Evolutionary conservation across 192 early-diverging fungal species (phyloP).

Genomic region (Linnemannia schmuckeri): DNA sequence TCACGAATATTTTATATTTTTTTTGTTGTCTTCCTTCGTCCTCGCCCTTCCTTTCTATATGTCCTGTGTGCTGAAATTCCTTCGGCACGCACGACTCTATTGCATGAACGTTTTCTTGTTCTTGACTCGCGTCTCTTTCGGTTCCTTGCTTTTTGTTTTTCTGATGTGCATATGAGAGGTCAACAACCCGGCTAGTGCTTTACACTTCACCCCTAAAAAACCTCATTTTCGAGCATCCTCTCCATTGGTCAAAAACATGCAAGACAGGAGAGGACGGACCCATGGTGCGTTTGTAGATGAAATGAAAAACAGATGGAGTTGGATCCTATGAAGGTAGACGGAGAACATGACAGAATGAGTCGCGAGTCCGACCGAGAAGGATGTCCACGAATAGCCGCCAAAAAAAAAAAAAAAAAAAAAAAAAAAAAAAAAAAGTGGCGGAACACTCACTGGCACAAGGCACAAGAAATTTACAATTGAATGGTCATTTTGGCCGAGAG

Average conservation of each 20-base stretch:
- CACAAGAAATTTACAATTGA: no score
- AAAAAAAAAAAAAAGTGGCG: background rate
- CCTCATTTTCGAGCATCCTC: background rate
- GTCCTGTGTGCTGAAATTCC: no score
- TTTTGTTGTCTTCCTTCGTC: background rate
- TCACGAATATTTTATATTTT: background rate
- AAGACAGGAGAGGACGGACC: background rate
- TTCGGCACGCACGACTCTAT: background rate
- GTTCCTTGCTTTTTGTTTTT: background rate
- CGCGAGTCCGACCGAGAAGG: background rate
- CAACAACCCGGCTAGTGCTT: background rate
- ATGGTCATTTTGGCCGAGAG: background rate
- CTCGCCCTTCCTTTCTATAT: background rate
- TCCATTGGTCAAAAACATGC: background rate
- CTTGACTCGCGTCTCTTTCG: background rate
- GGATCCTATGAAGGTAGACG: background rate
- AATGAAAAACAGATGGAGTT: constrained; percentile 3
- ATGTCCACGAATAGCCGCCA: background rate
- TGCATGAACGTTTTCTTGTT: background rate
- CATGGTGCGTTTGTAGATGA: background rate
- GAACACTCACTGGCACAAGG: no score
- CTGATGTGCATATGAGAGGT: background rate
- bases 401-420: background rate
- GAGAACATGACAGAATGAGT: no score
- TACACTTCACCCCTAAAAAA: background rate